Evolutionary conservation across 306 rosid genomes (phyloP), one percentile per base, ranked within the genome.

Genomic region (Trifolium fragiferum): DNA sequence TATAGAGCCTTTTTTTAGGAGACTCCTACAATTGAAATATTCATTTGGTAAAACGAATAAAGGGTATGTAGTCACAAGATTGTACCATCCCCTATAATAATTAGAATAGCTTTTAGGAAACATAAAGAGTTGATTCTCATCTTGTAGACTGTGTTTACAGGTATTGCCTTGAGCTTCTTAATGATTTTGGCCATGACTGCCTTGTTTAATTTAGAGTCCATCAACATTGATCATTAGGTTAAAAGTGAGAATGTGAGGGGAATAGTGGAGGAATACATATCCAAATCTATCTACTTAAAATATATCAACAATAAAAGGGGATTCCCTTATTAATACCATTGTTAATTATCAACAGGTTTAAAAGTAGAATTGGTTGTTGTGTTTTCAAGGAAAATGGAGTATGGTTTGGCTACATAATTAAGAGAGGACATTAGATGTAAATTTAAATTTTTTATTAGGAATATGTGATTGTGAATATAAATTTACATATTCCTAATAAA

Each of bases 71-170:
- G 58, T 44, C 72, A 67, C 55, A 67, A 44, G 57, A 44, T 67
- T 67, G 33, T 53, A 63, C 50, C 81, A 43, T 77, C 15, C 44
- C 60, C 57, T 50, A 27, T 49, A 62, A 68, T 57, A 44, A 78
- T 65, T 68, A 65, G 82, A 79, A 72, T 69, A 70, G 80, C 73
- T 74, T 84, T 86, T 72, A 72, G 76, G 62, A 66, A 50, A 55
- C 61, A 55, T 30, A 30, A 35, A 68, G 41, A 59, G 43, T 30
- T 76, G 82, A 81, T 81, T 55, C 77, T 70, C 62, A 49, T 77
- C 86, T 89, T 82, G 88, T 80, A 72, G 72, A 62, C 70, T 21
- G 87, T 81, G 83, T 72, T 72, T 72, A 68, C 16, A 10, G 30
- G 78, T 68, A 44, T 70, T 21, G 72, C 66, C 72, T 70, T 72